Evolutionary conservation across 2,329 filamentous ascomycete species (phyloP), one percentile per base, ranked within the genome.

Genomic region (Colletotrichum camelliae): DNA sequence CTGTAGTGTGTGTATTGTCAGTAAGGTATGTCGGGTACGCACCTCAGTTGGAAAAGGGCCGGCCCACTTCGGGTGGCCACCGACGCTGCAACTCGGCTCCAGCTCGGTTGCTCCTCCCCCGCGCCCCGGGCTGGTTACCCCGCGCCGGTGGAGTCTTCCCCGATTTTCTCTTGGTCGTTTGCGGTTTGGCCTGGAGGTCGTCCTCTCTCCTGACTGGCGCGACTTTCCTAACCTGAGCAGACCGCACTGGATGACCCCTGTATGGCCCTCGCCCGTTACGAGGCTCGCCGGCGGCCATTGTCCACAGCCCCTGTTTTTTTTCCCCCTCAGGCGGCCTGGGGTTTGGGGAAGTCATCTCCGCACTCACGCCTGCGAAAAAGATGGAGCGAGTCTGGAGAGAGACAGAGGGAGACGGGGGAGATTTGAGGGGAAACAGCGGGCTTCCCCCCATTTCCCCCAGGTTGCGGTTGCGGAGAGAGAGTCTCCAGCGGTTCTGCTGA

Each of bases 81-180:
- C 37, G 7, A 18, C 65, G 66, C 65, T 64, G 65, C 31, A 18
- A 57, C 43, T 55, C 72, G 68, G 31, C 68, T 55, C 21, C 55
- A 66, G 39, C 73, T 75, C 73, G 73, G 73, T 31, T 67, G 57
- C 69, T 75, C 73, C 70, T 75, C 73, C 70, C 73, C 73, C 73
- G 73, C 70, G 70, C 70, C 64, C 73, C 57, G 73, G 73, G 57
- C 43, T 21, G 61, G 55, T 75, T 75, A 75, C 73, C 73, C 73
- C 70, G 73, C 73, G 73, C 57, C 57, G 21, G 73, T 73, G 73
- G 73, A 57, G 69, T 12, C n/a, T 55, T 67, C 73, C 67, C 72
- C 72, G 72, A 70, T 74, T 74, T 66, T 74, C 43, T 48, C 21
- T 12, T 55, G 15, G 18, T 33, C 43, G 31, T n/a, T 61, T 60